Base-by-base conservation (phyloP, 139 green algal species). In the Asterochloris sp. region DNA sequence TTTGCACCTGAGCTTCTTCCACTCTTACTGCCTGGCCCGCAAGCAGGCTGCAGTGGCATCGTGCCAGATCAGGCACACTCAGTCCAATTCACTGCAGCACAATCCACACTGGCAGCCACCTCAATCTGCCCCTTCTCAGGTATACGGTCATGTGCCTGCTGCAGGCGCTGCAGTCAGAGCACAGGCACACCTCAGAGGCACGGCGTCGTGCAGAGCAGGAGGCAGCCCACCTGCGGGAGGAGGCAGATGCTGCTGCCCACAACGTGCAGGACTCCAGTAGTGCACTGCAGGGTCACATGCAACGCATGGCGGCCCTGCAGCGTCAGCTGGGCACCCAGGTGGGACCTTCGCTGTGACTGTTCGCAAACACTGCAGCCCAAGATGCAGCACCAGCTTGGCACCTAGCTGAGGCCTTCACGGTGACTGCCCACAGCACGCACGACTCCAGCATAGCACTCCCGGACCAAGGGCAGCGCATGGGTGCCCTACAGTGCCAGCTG, bases 261-360 rank as follows among this genome's bases (percentile, higher is more conserved):
- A 24, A 9, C 71, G 17, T 71, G 19, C 24, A 29, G n/a, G 71
- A 54, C 71, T 76, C 38, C 78, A 83, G 78, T 66, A 77, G 67
- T 64, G 78, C 63, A 74, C 76, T 69, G 76, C 76, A 80, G 68
- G 47, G 68, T 66, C 66, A 83, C n/a, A 54, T 77, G 78, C 78
- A 83, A 17, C 23, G 68, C 11, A 83, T 73, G 26, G 67, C 67
- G 14, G 38, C 66, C 12, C 23, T 83, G 78, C 78, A 83, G 21
- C 78, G 78, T 28, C 78, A 83, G 67, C 73, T 83, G 77, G 54
- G 19, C 14, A 38, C 69, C 62, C 68, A 81, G 77, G 77, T 73
- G 21, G 38, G 38, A 6, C 6, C 38, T 6, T 54, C 4, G 6
- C 38, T 54, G 38, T 54, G 6, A 54, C 38, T 54, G 38, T 54